phyloP scores from a whole-genome alignment of 768 basidiomycete species.

The Termitomyces sp. region DNA sequence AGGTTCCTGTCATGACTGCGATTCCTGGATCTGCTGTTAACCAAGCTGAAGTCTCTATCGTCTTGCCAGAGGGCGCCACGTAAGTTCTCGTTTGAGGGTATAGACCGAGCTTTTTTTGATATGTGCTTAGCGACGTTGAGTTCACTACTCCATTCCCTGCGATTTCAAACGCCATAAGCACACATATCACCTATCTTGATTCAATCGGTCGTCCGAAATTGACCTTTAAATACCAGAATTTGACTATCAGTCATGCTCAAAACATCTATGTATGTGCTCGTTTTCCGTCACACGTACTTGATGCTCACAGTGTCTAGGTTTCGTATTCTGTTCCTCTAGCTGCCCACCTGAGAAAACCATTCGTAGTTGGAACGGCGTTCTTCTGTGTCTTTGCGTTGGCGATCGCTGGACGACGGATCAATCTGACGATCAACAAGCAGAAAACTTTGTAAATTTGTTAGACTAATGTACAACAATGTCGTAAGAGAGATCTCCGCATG shows the following conservation, averaged over 20 bases:
- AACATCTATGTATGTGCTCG: slow-evolving; percentile 69
- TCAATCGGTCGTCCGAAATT: slow-evolving; percentile 82
- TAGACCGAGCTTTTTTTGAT: slow-evolving; percentile 2
- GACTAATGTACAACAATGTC: slow-evolving; percentile 7
- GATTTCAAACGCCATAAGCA: slow-evolving; percentile 52
- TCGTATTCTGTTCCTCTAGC: slow-evolving; percentile 78
- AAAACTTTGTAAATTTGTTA: slow-evolving; percentile 24
- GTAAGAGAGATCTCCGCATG: background rate
- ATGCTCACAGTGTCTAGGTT: slow-evolving; percentile 44
- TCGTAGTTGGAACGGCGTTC: slow-evolving; percentile 71
- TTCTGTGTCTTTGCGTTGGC: slow-evolving; percentile 57
- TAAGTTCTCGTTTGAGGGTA: slow-evolving; percentile 37
- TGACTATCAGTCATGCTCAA: slow-evolving; percentile 77
- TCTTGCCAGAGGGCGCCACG: slow-evolving; percentile 95
- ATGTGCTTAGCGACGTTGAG: slow-evolving; percentile 60
- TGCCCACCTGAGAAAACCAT: slow-evolving; percentile 84
- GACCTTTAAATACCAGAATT: slow-evolving; percentile 62
- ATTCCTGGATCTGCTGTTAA: slow-evolving; percentile 79
- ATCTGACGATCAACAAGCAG: slow-evolving; percentile 44
- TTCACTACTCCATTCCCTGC: slow-evolving; percentile 77
- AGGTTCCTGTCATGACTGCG: slow-evolving; percentile 81
- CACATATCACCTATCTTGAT: slow-evolving; percentile 86
- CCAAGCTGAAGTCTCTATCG: slow-evolving; percentile 70
- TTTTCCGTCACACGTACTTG: background rate
- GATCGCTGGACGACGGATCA: slow-evolving; percentile 38